A percentile compares a stretch with the other conserved stretches of the same genome.
phyloP scores from a whole-genome alignment of 106 monocot genomes.

The Agapanthus africanus region DNA sequence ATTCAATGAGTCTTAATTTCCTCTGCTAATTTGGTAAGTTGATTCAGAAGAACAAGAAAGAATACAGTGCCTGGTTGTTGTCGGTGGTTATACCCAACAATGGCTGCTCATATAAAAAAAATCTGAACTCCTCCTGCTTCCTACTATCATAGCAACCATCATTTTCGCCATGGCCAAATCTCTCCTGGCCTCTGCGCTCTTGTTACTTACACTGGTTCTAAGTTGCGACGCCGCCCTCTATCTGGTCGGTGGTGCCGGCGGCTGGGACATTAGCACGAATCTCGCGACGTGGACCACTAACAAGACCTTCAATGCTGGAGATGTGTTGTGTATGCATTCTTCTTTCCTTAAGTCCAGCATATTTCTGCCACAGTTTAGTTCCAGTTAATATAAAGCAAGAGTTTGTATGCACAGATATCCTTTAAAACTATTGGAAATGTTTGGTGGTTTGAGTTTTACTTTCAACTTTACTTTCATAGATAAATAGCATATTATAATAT shows the following conservation, averaged over 20 bases:
- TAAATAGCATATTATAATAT: too few species aligned
- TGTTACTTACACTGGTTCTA: neutral
- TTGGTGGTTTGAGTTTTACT: too few species aligned
- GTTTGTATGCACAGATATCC: too few species aligned
- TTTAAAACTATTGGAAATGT: too few species aligned
- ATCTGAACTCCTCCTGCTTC: too few species aligned
- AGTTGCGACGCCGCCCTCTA: neutral
- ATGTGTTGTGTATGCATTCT: constrained; percentile 8
- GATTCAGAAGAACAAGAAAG: neutral
- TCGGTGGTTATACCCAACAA: neutral
- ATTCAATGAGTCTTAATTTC: neutral
- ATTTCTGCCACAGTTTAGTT: too few species aligned
- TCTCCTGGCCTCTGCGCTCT: neutral
- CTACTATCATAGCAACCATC: too few species aligned
- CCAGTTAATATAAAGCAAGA: too few species aligned
- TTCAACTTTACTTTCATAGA: too few species aligned
- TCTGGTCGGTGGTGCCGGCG: constrained; percentile 5
- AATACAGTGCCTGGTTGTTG: neutral
- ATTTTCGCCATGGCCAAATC: too few species aligned
- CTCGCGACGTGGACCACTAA: neutral
- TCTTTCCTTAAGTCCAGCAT: neutral
- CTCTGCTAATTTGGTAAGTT: too few species aligned
- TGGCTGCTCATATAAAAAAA: neutral
- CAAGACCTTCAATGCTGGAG: constrained; percentile 12
- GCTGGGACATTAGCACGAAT: constrained; percentile 6